phyloP scores from a whole-genome alignment of 306 rosid genomes.

The Gleditsia sinensis region DNA sequence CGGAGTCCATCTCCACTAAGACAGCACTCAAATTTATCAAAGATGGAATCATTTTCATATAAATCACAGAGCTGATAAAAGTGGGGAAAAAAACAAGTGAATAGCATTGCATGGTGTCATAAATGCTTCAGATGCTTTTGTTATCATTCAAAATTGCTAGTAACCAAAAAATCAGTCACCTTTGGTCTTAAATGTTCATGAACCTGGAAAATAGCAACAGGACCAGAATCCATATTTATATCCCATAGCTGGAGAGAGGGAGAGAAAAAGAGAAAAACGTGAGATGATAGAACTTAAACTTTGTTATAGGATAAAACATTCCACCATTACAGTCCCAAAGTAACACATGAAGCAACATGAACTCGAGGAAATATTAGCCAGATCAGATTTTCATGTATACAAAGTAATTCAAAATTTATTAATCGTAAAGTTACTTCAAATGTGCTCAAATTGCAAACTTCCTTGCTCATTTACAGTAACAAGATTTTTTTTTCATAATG shows the following conservation, averaged over 20 bases:
- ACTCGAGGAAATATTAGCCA: not conserved
- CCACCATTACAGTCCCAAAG: not conserved
- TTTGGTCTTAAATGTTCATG: constrained; percentile 78
- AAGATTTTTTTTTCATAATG: not conserved
- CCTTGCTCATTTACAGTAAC: not conserved
- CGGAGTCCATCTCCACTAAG: constrained; percentile 71
- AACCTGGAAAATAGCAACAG: constrained; percentile 69
- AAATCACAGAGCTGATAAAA: constrained; percentile 68
- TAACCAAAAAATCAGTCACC: constrained; percentile 40
- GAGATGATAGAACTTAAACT: not conserved
- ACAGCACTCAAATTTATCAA: constrained; percentile 79
- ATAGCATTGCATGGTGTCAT: not conserved
- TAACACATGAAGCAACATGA: not conserved
- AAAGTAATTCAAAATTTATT: not conserved
- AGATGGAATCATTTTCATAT: constrained; percentile 77
- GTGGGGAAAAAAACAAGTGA: not conserved
- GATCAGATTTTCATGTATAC: not conserved
- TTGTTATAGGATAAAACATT: not conserved
- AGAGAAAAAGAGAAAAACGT: not conserved
- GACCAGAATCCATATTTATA: constrained; percentile 82
- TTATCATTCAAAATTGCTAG: not conserved
- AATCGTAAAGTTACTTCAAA: not conserved
- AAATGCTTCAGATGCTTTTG: constrained; percentile 13
- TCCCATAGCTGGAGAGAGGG: constrained; percentile 61
- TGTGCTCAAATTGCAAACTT: not conserved